A percentile compares a stretch with the other conserved stretches of the same genome.
phyloP scores from a whole-genome alignment of 2,329 filamentous ascomycete species.

The Lachnum nothofagi region DNA sequence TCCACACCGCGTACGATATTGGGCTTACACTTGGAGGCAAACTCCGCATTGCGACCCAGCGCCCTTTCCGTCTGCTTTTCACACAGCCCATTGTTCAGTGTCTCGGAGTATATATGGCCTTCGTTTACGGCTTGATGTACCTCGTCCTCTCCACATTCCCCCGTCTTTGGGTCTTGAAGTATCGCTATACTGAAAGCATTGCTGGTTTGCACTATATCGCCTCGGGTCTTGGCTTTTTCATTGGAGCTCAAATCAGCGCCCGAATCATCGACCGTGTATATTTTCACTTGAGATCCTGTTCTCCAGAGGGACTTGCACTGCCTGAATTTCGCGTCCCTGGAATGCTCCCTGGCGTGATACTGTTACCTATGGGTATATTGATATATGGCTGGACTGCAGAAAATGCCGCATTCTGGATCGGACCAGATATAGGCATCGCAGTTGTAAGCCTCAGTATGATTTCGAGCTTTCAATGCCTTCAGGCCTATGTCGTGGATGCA shows the following conservation, averaged over 20 bases:
- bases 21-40: constrained; percentile 25
- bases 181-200: constrained; percentile 39
- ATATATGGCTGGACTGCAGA: constrained; percentile 48
- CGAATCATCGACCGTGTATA: constrained; percentile 39
- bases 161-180: constrained; percentile 43
- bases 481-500: constrained; percentile 45
- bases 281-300: constrained; percentile 38
- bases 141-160: constrained; percentile 49
- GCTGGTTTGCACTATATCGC: constrained; percentile 42
- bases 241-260: constrained; percentile 40
- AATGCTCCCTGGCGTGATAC: too few relatives aligned
- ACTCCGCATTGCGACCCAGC: constrained; percentile 41
- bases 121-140: constrained; percentile 51
- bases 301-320: constrained; percentile 41
- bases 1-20: constrained; percentile 15
- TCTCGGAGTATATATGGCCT: constrained; percentile 46
- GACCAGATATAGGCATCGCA: constrained; percentile 38
- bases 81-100: constrained; percentile 37
- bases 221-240: constrained; percentile 39
- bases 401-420: constrained; percentile 38
- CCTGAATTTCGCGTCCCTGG: too few relatives aligned
- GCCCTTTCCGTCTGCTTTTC: constrained; percentile 44
- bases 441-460: constrained; percentile 44
- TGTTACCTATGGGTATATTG: constrained; percentile 45
- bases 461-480: constrained; percentile 40